Conservation (phyloP, 2,329 filamentous ascomycete species). For the Dactylellina haptotyla region DNA sequence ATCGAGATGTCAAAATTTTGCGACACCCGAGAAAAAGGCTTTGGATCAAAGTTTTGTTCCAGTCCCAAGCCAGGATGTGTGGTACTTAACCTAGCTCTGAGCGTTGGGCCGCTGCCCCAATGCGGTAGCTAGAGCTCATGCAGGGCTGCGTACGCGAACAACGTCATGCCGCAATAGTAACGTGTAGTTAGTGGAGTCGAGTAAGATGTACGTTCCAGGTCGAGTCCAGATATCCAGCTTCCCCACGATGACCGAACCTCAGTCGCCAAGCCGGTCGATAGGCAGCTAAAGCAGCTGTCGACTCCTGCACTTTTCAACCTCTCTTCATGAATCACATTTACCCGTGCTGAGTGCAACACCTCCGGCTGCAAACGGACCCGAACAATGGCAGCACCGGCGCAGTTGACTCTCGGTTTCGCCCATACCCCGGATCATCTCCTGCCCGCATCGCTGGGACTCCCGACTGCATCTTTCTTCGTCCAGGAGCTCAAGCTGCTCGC, state of each 20-base stretch:
- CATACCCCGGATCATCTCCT: conserved; percentile 44
- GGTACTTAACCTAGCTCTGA: neutral
- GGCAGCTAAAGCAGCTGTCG: neutral
- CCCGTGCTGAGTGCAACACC: conserved; percentile 4
- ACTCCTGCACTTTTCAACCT: conserved; percentile 20
- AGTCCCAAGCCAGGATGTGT: neutral
- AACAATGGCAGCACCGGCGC: conserved; percentile 37
- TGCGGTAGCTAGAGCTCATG: neutral
- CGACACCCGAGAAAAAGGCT: neutral
- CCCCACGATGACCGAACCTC: neutral
- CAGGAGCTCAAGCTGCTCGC: conserved; percentile 37
- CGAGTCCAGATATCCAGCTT: conserved; percentile 9
- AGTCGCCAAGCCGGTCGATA: conserved; percentile 13
- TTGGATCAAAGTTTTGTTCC: neutral
- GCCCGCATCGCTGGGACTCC: conserved; percentile 34
- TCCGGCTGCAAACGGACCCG: neutral
- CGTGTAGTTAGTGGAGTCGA: neutral
- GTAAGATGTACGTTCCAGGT: neutral
- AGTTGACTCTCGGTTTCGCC: conserved; percentile 44
- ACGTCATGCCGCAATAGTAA: conserved; percentile 17
- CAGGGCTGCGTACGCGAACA: conserved; percentile 10
- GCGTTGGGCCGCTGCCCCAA: neutral
- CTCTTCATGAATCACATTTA: conserved; percentile 14
- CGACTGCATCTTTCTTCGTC: conserved; percentile 49
- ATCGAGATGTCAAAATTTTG: conserved; percentile 5